Base-by-base conservation (phyloP, 1,139 yeast genomes). In the Candida sp. region DNA sequence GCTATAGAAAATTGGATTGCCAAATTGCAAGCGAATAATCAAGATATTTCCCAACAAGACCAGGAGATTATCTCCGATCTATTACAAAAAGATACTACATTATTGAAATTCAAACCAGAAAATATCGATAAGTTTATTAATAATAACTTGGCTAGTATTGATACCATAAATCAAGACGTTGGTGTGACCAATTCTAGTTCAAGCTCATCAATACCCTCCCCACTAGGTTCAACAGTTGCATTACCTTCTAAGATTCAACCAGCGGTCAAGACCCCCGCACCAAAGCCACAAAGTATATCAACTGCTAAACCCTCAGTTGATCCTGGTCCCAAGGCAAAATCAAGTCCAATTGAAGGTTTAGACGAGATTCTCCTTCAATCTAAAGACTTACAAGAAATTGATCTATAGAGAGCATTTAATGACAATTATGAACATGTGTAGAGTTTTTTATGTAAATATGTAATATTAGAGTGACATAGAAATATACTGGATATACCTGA, bases 1-100 rank as follows among this genome's bases (percentile, higher is more conserved):
- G 51, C 62, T 38, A 52, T 64, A 21, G 51, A 61, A 23, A 58
- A 57, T 38, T 71, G 78, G 78, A 49, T 70, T 11, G 45, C 53
- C 3, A 48, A 59, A 2, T 50, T 70, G 11, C 58, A 62, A 25
- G 50, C 52, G 30, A 48, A 45, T 11, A 46, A 53, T 22, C 48
- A 43, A 6, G 49, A 48, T 44, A 51, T 49, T 9, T 48, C 53
- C 29, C 49, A 54, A 3, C 54, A 53, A 8, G 56, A 50, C 11
- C 51, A 60, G 30, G 45, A 53, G 3, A 51, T 67, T 30, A 56
- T 69, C 8, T 37, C 44, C 5, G 63, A 61, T 23, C 56, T 70
- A 40, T 60, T 58, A 35, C 45, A 39, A 29, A 55, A 49, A 40
- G 54, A 60, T 58, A 5, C 58, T 57, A 19, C 47, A 56, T 37